Evolutionary conservation across 129 eudicot species (phyloP).

Genomic region (Arctium minus): DNA sequence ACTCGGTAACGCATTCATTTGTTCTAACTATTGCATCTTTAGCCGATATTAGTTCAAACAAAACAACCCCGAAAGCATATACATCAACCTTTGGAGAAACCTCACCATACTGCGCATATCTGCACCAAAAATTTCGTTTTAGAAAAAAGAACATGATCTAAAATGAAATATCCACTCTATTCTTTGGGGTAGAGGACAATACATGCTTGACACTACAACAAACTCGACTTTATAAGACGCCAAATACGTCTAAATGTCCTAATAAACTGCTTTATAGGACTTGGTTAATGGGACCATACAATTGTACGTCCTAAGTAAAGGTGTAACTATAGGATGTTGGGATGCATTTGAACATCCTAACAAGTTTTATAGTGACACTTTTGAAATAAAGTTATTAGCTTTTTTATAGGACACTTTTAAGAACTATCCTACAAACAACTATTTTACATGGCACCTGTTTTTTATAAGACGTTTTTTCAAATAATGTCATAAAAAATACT

Average conservation of each 20-base stretch:
- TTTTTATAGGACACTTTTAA: not conserved
- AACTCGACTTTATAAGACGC: not conserved
- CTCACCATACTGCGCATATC: slow-evolving; percentile 87
- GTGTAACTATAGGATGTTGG: not conserved
- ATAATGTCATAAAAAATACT: not conserved
- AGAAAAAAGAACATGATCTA: not conserved
- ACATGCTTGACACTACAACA: not conserved
- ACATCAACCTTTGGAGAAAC: slow-evolving; percentile 89
- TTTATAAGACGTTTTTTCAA: not conserved
- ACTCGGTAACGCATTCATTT: slow-evolving; percentile 37
- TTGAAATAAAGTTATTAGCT: not conserved
- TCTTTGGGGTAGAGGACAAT: not conserved
- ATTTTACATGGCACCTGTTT: not conserved
- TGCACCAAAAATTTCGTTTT: slow-evolving; percentile 25
- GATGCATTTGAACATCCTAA: not conserved
- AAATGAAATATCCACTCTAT: not conserved
- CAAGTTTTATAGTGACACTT: not conserved
- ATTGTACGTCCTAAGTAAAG: not conserved
- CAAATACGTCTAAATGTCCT: not conserved
- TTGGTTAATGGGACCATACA: not conserved
- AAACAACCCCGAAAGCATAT: slow-evolving; percentile 94
- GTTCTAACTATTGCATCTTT: slow-evolving; percentile 75
- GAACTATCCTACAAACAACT: not conserved
- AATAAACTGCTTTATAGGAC: not conserved
- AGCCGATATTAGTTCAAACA: slow-evolving; percentile 79